Base-by-base conservation (phyloP, 2,329 filamentous ascomycete species). In the Sporothrix protearum region DNA sequence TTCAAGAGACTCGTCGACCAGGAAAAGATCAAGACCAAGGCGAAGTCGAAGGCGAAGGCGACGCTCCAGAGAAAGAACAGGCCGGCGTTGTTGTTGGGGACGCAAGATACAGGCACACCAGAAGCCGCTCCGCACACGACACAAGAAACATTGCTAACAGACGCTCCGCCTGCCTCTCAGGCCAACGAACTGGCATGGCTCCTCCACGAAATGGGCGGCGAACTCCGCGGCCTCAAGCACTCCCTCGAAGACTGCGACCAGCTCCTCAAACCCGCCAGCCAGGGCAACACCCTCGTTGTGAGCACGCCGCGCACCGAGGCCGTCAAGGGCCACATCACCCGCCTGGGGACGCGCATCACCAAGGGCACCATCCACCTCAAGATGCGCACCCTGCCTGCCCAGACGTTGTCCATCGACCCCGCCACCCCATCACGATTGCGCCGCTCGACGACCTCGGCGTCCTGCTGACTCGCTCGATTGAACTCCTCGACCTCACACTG, bases 271-370 rank as follows among this genome's bases (percentile, higher is more conserved):
- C 94, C 95, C 1, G 87, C 91, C 74, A 93, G 97, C 78, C 90
- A 91, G 0, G 94, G 94, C 9, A 94, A 91, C 76, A 99, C 95
- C 0, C 88, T 99, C 36, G 94, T 96, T 39, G 86, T 99, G 75
- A 96, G 92, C 73, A 96, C 94, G 16, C 87, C 91, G 71, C 88
- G 94, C 71, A 95, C 93, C 71, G 96, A 99, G 82, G 89, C 88
- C 75, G 89, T 98, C 74, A 99, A 99, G 80, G 96, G 96, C 22
- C 92, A 93, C 76, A 88, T 98, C 73, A 98, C 95, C 0, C 89
- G 96, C 70, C 89, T 97, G 47, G 96, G 96, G 51, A 93, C 93
- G n/a, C 89, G 91, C 68, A 91, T 99, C 74, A 91, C 97, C 74
- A 97, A 97, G 80, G 95, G 94, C 75, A 91, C 91, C 73, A 86